These are phyloP conservation scores for Halophytophthora polymorphica DNA, from an alignment of 352 stramenopile species.

Conservation along the genomic window DNA sequence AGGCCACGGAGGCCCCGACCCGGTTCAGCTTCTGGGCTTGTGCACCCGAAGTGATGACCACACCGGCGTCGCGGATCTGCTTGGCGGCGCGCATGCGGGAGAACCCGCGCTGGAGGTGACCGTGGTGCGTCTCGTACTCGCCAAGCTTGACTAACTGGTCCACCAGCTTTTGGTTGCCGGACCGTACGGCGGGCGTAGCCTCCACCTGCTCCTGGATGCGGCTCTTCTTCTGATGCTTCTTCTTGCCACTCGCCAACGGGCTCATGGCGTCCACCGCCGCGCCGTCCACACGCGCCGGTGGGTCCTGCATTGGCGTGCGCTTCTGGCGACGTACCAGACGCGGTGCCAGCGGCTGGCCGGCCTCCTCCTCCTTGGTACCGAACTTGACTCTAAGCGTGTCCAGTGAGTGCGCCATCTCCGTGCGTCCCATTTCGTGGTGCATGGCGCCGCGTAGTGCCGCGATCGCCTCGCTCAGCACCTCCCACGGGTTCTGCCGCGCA, in stretches of 20 bases:
- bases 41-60: conserved; percentile 54
- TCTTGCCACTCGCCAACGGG: conserved; percentile 24
- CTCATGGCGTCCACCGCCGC: conserved; percentile 8
- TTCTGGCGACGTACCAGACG: conserved; percentile 13
- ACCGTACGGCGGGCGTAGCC: conserved; percentile 23
- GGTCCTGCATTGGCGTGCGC: conserved; percentile 20
- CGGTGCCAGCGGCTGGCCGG: background rate
- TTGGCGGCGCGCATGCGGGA: conserved; percentile 60
- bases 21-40: conserved; percentile 50
- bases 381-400: conserved; percentile 35
- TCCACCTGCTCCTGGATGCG: conserved; percentile 43
- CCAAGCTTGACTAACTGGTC: conserved; percentile 55
- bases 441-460: conserved; percentile 29
- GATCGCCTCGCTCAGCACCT: conserved; percentile 40
- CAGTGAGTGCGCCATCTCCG: conserved; percentile 46
- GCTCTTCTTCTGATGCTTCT: conserved; percentile 29
- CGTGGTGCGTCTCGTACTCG: conserved; percentile 48
- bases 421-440: conserved; percentile 39
- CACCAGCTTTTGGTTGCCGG: conserved; percentile 61
- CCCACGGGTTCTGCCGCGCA: conserved; percentile 32
- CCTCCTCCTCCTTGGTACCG: conserved; percentile 5
- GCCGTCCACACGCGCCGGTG: conserved; percentile 14
- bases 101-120: conserved; percentile 47
- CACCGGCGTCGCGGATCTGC: conserved; percentile 34
- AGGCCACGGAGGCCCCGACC: conserved; percentile 41